Base-by-base conservation (phyloP, 331 rosid species). In the Spiraea crenata region DNA sequence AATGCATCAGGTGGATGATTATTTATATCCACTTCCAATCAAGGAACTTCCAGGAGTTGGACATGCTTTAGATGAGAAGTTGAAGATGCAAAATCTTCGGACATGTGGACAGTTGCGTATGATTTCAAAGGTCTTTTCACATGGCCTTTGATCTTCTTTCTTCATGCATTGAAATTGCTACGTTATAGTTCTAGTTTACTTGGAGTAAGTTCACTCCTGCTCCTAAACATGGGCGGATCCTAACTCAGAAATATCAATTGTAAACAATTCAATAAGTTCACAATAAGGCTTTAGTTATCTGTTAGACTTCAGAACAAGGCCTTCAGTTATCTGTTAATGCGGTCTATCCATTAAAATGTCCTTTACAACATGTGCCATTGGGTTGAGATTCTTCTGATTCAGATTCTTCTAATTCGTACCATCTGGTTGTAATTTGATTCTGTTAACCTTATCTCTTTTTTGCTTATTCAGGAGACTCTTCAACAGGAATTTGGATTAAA, bases 41-140 rank as follows among this genome's bases (percentile, higher is more conserved):
- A 83, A 82, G 78, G 84, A 80, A 67, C 96, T 93, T 80, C 99
- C 99, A 35, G 97, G 99, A 70, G 88, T 93, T 75, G 99, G 97
- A 42, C 67, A 74, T 77, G 86, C 77, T 83, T 81, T 89, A 67
- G 91, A 77, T 83, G 91, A 89, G 82, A 93, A 85, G 76, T 82
- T 93, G 89, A 93, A 79, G 87, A 84, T 79, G 78, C 85, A 39
- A 80, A 80, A 84, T 74, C 72, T 90, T 82, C 61, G 51, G 62
- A 90, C 90, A 0, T 90, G 98, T 81, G 92, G 96, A 75, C 86
- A 93, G 63, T 51, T 93, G 84, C 85, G 77, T 55, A 80, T 63
- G 75, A 83, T 89, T 72, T 76, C 97, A 68, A 93, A 93, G 98
- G 97, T 93, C 64, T 70, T 63, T 62, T 47, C 37, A 12, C 74